Conservation (phyloP, 257 asterid genomes). For the Lycium ferocissimum region DNA sequence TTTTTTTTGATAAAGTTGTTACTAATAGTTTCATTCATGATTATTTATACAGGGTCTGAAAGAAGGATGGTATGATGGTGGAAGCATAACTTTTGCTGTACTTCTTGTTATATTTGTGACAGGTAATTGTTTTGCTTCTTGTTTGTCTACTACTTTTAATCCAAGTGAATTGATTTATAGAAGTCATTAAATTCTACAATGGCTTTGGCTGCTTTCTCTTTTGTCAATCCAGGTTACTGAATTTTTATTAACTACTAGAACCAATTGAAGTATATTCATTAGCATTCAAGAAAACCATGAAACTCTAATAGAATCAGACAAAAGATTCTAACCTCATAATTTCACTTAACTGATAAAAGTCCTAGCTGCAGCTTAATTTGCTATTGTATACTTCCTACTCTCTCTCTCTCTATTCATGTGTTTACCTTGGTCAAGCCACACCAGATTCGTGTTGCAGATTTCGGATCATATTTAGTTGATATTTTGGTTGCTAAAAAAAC, state of each 20-base stretch:
- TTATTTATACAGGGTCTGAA: conserved; percentile 61
- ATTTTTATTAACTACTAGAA: not conserved
- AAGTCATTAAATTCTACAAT: not conserved
- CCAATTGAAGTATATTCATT: conserved; percentile 1
- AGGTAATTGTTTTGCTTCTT: conserved; percentile 48
- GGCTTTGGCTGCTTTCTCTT: conserved; percentile 17
- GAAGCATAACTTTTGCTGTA: conserved; percentile 95
- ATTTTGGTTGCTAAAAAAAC: not conserved
- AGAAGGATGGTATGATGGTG: conserved; percentile 99
- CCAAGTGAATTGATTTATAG: conserved; percentile 20
- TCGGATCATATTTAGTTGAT: not conserved
- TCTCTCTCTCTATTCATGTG: not conserved
- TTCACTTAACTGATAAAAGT: conserved; percentile 15
- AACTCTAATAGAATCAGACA: conserved; percentile 11
- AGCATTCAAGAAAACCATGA: conserved; percentile 20
- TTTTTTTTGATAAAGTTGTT: not conserved
- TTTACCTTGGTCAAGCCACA: conserved; percentile 20
- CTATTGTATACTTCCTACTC: not conserved
- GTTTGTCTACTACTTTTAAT: not conserved
- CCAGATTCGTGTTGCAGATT: conserved; percentile 5
- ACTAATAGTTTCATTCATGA: conserved; percentile 16
- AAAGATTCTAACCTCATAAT: conserved; percentile 3
- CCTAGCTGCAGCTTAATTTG: conserved; percentile 10
- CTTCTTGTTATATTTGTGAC: conserved; percentile 91
- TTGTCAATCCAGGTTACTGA: not conserved